Evolutionary conservation across 108 stramenopile species (phyloP), one percentile per base, ranked within the genome.

Genomic region (Ochromonas danica): DNA sequence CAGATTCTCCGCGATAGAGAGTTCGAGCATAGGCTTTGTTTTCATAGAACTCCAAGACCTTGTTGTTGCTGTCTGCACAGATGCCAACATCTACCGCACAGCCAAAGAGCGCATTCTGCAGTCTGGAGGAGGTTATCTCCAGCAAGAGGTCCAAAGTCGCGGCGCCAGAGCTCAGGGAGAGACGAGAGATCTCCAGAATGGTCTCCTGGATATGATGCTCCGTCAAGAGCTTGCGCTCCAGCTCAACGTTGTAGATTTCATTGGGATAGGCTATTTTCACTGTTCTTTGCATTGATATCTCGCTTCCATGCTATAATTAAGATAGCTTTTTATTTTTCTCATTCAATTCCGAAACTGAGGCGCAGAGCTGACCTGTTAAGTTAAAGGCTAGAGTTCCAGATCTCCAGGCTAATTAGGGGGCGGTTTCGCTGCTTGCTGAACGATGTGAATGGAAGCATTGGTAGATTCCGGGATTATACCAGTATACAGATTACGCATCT

Each of bases 21-120:
- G 3, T 45, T 42, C 72, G 72, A 30, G 3, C 31, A 75, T 75
- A 75, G 41, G 6, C 25, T 75, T 6, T 3, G 40, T 75, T 33
- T 6, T 33, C 72, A 60, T 30, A 57, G 31, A 75, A 75, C 6
- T 75, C 72, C 6, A 75, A 14, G 6, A 33, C 31, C 28, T 33
- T 57, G 27, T 17, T 6, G 17, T 17, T 60, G 25, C 14, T 14
- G 31, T 75, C 72, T 6, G 35, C n/a, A 60, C 3, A 75, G 10
- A 75, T 14, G 6, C 72, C 72, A 33, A 75, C 51, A 36, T 75
- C 51, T 6, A 75, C 51, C 31, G 6, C 72, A 36, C 72, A 75
- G 40, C 45, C 72, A 36, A 75, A 75, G 3, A 75, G 38, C 10
- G 72, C 43, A 31, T 38, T 27, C 72, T 75, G 40, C 10, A 70